Conservation (phyloP, 192 early-diverging fungal genomes). For the Entrophospora sp. region DNA sequence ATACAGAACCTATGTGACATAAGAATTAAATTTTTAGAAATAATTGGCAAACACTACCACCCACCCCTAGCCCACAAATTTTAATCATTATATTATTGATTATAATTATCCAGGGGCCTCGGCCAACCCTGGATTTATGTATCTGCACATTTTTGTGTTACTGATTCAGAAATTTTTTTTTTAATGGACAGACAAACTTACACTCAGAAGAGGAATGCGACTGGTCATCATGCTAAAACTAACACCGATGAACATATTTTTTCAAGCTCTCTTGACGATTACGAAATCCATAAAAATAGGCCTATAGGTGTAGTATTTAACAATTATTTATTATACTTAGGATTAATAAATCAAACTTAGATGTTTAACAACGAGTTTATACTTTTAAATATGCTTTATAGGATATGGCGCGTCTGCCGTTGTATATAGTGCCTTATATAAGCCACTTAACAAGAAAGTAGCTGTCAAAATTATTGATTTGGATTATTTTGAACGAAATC, state of each 20-base stretch:
- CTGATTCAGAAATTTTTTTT: too few species aligned
- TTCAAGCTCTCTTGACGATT: conserved; percentile 17
- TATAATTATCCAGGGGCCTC: too few species aligned
- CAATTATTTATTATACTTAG: background rate
- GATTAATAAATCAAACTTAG: background rate
- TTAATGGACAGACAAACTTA: too few species aligned
- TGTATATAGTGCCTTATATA: conserved; percentile 73
- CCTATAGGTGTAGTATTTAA: conserved; percentile 6
- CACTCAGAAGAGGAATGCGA: too few species aligned
- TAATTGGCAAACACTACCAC: too few species aligned
- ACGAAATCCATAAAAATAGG: conserved; percentile 2
- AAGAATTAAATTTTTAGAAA: too few species aligned
- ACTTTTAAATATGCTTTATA: conserved; percentile 18
- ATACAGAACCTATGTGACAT: too few species aligned
- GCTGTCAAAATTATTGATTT: conserved; percentile 84
- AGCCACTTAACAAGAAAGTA: conserved; percentile 55
- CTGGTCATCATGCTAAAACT: too few species aligned
- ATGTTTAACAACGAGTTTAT: background rate
- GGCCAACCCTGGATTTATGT: too few species aligned
- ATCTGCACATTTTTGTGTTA: too few species aligned
- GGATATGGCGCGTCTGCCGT: conserved; percentile 83
- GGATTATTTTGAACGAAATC: conserved; percentile 84
- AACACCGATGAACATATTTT: conserved; percentile 6
- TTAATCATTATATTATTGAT: too few species aligned
- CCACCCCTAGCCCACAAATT: too few species aligned